A percentile compares a stretch with the other conserved stretches of the same genome.
phyloP scores from a whole-genome alignment of 345 rosid genomes.

The Citrus unshiu region DNA sequence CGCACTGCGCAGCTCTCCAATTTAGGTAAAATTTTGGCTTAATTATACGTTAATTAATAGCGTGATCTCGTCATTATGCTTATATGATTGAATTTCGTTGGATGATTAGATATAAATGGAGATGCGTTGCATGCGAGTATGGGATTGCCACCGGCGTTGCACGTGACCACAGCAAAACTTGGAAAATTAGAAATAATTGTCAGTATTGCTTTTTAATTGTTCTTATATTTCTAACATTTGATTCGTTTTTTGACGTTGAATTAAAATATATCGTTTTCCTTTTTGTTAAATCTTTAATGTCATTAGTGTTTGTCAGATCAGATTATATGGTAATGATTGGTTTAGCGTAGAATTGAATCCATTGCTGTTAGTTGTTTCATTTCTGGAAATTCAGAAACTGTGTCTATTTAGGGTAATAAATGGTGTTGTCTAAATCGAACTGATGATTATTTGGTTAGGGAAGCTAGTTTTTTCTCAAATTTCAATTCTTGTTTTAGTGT shows the following conservation, averaged over 20 bases:
- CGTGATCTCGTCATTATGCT: not conserved
- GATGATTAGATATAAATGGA: constrained; percentile 72
- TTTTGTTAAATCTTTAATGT: not conserved
- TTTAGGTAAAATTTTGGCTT: constrained; percentile 43
- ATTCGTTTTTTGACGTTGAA: not conserved
- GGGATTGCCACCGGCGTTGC: constrained; percentile 94
- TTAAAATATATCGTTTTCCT: not conserved
- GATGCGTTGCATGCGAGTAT: constrained; percentile 97
- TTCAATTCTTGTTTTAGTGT: not conserved
- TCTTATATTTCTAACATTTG: not conserved
- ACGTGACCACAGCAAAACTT: constrained; percentile 83
- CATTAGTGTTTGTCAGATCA: not conserved
- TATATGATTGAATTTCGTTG: not conserved
- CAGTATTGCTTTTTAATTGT: constrained; percentile 18
- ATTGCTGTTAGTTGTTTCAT: not conserved
- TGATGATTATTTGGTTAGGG: not conserved
- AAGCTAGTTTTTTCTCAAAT: not conserved
- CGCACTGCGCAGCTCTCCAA: constrained; percentile 87
- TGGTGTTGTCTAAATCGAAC: not conserved
- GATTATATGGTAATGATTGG: not conserved
- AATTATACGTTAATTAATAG: not conserved
- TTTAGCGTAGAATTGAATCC: not conserved
- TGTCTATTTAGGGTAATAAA: not conserved
- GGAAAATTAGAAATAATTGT: constrained; percentile 84
- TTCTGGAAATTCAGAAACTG: not conserved